These are phyloP conservation scores for Glycyrrhiza uralensis DNA, from an alignment of 306 rosid species.

Conservation along the genomic window DNA sequence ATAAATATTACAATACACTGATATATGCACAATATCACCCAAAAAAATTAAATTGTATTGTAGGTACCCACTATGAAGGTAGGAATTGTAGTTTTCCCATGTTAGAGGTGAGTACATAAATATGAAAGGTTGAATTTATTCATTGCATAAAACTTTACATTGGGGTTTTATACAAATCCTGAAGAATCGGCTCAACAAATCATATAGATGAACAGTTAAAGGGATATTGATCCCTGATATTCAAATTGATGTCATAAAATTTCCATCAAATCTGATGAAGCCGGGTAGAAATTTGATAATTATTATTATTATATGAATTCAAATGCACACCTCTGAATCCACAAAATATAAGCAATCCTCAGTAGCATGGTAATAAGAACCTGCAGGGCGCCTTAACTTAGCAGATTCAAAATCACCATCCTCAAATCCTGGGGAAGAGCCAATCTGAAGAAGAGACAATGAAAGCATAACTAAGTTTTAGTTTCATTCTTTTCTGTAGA, in stretches of 20 bases:
- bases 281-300: not conserved
- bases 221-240: not conserved
- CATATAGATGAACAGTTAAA: not conserved
- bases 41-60: too few relatives aligned
- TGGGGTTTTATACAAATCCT: not conserved
- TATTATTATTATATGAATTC: not conserved
- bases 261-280: conserved; percentile 4
- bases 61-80: not conserved
- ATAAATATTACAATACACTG: too few relatives aligned
- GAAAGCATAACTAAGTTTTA: not conserved
- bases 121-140: too few relatives aligned
- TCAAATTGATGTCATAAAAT: not conserved
- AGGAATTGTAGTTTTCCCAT: not conserved
- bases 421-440: conserved; percentile 92
- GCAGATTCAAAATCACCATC: conserved; percentile 87
- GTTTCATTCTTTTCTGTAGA: not conserved
- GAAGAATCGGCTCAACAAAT: not conserved
- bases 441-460: conserved; percentile 56
- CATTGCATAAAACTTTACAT: not conserved
- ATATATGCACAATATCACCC: too few relatives aligned
- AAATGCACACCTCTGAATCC: conserved; percentile 83
- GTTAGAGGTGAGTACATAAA: not conserved
- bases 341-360: conserved; percentile 81
- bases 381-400: conserved; percentile 83
- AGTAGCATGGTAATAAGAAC: conserved; percentile 61